Conservation (phyloP, 805 yeast genomes). For the Candida fluviatilis region DNA sequence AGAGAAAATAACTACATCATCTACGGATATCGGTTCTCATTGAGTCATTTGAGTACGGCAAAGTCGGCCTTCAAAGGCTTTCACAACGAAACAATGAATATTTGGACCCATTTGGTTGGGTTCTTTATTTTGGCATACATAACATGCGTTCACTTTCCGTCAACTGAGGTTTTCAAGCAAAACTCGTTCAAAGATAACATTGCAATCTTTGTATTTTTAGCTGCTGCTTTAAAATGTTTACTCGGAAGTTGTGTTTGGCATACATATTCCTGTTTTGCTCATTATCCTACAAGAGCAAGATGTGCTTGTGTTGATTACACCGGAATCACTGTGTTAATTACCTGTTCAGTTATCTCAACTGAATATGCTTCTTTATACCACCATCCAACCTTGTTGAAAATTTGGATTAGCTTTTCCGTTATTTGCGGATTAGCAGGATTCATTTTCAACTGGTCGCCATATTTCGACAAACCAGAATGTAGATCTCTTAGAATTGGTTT, state of each 20-base stretch:
- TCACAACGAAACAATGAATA: slow-evolving; percentile 90
- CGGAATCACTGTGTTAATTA: slow-evolving; percentile 86
- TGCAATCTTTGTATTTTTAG: slow-evolving; percentile 59
- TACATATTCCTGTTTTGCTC: slow-evolving; percentile 77
- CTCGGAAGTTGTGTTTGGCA: slow-evolving; percentile 86
- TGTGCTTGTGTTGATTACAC: slow-evolving; percentile 95
- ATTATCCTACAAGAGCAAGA: slow-evolving; percentile 54
- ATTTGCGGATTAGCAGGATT: slow-evolving; percentile 71
- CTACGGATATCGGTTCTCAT: slow-evolving; percentile 80
- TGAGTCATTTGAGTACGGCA: slow-evolving; percentile 55
- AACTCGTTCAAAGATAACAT: slow-evolving; percentile 43
- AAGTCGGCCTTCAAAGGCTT: slow-evolving; percentile 51
- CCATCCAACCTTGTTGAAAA: slow-evolving; percentile 43
- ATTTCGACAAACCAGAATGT: slow-evolving; percentile 83
- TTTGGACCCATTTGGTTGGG: slow-evolving; percentile 89
- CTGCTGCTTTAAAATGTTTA: slow-evolving; percentile 74
- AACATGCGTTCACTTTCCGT: slow-evolving; percentile 59
- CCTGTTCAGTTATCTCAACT: slow-evolving; percentile 82
- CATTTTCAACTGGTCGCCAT: slow-evolving; percentile 85
- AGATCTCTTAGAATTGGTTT: slow-evolving; percentile 76
- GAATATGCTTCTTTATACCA: slow-evolving; percentile 76
- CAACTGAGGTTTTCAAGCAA: slow-evolving; percentile 42
- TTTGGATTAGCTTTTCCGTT: slow-evolving; percentile 58
- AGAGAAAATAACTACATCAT: slow-evolving; percentile 84
- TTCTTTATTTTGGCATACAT: slow-evolving; percentile 54